phyloP scores from a whole-genome alignment of 345 rosid species.

The Jatropha curcas region DNA sequence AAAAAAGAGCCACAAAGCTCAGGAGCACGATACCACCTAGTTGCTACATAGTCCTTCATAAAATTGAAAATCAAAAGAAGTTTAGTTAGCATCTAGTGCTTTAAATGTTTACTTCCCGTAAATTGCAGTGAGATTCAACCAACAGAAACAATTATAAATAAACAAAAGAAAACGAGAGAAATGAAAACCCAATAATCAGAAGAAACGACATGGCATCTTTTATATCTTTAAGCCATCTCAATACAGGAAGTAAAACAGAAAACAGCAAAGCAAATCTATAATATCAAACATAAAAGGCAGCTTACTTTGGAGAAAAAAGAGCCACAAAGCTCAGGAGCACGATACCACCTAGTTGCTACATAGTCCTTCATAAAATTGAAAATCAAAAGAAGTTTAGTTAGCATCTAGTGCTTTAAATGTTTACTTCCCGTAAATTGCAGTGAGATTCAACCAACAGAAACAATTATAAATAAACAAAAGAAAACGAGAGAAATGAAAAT shows the following conservation, averaged over 20 bases:
- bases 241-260: constrained; percentile 6
- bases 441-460: neutral
- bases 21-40: constrained; percentile 99
- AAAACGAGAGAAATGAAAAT: neutral
- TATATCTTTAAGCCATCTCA: constrained; percentile 8
- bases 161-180: neutral
- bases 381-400: constrained; percentile 4
- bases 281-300: constrained; percentile 7
- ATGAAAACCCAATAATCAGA: neutral
- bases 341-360: constrained; percentile 99
- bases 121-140: neutral
- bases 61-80: neutral
- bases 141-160: neutral
- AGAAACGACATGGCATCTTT: neutral
- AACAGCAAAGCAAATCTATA: neutral
- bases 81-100: constrained; percentile 14
- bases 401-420: constrained; percentile 6
- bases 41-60: constrained; percentile 92
- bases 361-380: constrained; percentile 60
- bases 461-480: constrained; percentile 1
- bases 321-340: constrained; percentile 99
- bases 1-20: constrained; percentile 98
- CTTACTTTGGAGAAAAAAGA: constrained; percentile 97
- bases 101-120: constrained; percentile 4
- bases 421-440: neutral